Evolutionary conservation across 2,329 filamentous ascomycete genomes (phyloP).

Genomic region (Tothia fuscella): DNA sequence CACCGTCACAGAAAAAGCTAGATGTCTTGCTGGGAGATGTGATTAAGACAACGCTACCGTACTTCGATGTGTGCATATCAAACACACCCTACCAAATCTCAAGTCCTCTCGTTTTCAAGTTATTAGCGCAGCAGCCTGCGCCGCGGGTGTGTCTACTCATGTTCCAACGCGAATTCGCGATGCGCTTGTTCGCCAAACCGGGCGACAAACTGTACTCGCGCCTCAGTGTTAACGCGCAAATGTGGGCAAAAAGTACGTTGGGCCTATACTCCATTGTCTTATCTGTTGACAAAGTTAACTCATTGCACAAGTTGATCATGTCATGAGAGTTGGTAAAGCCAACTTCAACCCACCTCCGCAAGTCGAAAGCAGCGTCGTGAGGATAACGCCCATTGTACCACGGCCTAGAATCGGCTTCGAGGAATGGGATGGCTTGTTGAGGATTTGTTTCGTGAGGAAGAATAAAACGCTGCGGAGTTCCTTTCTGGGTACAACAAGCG

Average conservation of each 20-base stretch:
- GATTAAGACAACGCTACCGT: constrained; percentile 69
- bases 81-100: constrained; percentile 76
- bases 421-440: constrained; percentile 84
- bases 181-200: constrained; percentile 76
- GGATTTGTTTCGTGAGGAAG: constrained; percentile 74
- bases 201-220: constrained; percentile 83
- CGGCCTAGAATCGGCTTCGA: constrained; percentile 83
- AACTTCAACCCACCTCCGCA: constrained; percentile 93
- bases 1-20: constrained; percentile 68
- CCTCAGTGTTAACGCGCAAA: constrained; percentile 86
- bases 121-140: constrained; percentile 68
- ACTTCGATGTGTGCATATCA: constrained; percentile 73
- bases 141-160: constrained; percentile 82
- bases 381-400: constrained; percentile 77
- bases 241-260: constrained; percentile 56
- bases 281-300: too few relatives aligned
- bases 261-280: too few relatives aligned
- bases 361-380: constrained; percentile 83
- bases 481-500: constrained; percentile 68
- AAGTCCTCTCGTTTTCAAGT: constrained; percentile 80
- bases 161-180: constrained; percentile 92
- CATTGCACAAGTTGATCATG: constrained; percentile 42
- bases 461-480: constrained; percentile 62
- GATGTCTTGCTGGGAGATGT: constrained; percentile 86
- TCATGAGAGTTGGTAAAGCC: constrained; percentile 91